phyloP scores from a whole-genome alignment of 768 basidiomycete genomes.

The Baorangia bicolor region DNA sequence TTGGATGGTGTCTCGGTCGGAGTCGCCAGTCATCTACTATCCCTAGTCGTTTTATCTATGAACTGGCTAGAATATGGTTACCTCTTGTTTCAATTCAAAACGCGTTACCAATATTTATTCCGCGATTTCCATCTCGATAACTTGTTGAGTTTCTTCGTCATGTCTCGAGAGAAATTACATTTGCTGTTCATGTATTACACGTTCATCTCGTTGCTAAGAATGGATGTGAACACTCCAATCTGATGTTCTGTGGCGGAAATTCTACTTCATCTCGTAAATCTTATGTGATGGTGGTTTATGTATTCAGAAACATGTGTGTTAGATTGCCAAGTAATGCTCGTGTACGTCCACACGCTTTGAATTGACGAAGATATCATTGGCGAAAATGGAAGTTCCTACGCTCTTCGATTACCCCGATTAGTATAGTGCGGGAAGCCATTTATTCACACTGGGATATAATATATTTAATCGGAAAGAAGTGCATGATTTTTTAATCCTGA shows the following conservation, averaged over 20 bases:
- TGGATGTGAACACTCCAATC: no score
- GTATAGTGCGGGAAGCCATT: not conserved
- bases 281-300: no score
- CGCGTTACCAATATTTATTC: not conserved
- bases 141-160: constrained; percentile 5
- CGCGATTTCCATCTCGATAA: not conserved
- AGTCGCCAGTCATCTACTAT: constrained; percentile 2
- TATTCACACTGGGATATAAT: not conserved
- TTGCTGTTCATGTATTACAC: not conserved
- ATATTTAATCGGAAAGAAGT: not conserved
- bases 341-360: not conserved
- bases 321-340: not conserved
- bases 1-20: not conserved
- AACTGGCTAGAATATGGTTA: not conserved
- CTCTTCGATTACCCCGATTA: not conserved
- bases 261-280: not conserved
- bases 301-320: not conserved
- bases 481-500: not conserved
- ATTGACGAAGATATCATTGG: not conserved
- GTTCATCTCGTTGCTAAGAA: not conserved
- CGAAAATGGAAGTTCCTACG: not conserved
- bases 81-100: not conserved
- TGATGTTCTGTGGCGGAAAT: not conserved
- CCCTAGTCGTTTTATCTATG: constrained; percentile 5
- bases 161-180: not conserved